A percentile compares a stretch with the other conserved stretches of the same genome.
Evolutionary conservation across 1,139 yeast species (phyloP).

Genomic region (Hyphopichia buzzinii): DNA sequence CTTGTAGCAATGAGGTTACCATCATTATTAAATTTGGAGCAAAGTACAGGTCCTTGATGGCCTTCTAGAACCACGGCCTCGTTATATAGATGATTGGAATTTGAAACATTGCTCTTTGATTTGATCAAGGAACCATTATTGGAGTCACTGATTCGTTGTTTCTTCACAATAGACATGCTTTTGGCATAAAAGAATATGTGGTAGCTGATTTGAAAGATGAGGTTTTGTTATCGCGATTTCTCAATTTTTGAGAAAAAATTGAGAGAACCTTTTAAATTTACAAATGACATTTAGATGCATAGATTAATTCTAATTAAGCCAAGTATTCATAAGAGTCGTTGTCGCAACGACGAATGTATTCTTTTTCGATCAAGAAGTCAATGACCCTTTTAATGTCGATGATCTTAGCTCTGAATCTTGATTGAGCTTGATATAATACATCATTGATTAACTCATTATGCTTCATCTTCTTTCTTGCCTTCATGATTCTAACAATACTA

Average conservation of each 20-base stretch:
- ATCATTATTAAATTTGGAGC: constrained; percentile 39
- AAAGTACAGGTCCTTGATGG: constrained; percentile 48
- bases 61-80: constrained; percentile 37
- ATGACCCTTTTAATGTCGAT: constrained; percentile 86
- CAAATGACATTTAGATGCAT: no score
- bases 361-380: constrained; percentile 82
- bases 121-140: neutral
- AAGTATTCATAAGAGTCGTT: constrained; percentile 77
- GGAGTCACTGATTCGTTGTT: constrained; percentile 10
- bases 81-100: no score
- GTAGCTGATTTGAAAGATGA: neutral
- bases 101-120: constrained; percentile 2
- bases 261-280: neutral
- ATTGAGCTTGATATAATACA: constrained; percentile 81
- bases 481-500: constrained; percentile 94
- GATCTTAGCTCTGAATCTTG: constrained; percentile 81
- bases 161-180: constrained; percentile 24
- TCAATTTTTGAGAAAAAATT: neutral
- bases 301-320: constrained; percentile 39
- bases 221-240: neutral
- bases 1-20: constrained; percentile 51
- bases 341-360: constrained; percentile 76
- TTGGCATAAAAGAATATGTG: no score
- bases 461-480: constrained; percentile 76
- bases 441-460: constrained; percentile 85